Percentiles rank a stretch among this genome's conserved stretches.
Conservation (phyloP, 352 stramenopile species). For the Globisporangium viniferum region DNA sequence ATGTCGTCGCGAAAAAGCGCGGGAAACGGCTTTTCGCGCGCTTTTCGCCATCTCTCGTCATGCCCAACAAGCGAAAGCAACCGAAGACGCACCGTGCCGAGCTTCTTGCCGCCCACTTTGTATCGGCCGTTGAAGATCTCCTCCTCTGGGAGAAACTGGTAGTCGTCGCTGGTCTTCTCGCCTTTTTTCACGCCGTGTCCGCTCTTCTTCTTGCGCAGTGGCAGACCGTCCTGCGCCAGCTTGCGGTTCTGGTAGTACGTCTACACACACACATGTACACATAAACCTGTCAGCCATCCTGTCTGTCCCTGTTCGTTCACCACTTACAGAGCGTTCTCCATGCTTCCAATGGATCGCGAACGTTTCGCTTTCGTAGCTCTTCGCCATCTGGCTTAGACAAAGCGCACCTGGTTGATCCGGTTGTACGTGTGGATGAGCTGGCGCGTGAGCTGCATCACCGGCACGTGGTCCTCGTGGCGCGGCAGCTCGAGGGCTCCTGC, state of each 20-base stretch:
- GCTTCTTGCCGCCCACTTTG: slow-evolving; percentile 54
- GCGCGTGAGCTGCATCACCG: slow-evolving; percentile 83
- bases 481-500: slow-evolving; percentile 8
- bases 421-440: slow-evolving; percentile 97
- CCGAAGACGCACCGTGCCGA: slow-evolving; percentile 52
- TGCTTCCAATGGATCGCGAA: neutral
- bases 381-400: slow-evolving; percentile 5
- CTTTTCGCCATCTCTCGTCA: neutral
- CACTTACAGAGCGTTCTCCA: neutral
- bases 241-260: slow-evolving; percentile 84
- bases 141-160: slow-evolving; percentile 55
- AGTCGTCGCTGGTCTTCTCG: slow-evolving; percentile 34
- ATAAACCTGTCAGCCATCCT: slow-evolving; percentile 1
- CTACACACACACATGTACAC: slow-evolving; percentile 26
- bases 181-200: slow-evolving; percentile 25
- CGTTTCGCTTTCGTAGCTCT: slow-evolving; percentile 5
- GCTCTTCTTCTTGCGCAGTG: slow-evolving; percentile 63
- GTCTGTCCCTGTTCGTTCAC: too few relatives aligned
- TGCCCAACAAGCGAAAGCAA: neutral
- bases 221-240: slow-evolving; percentile 38
- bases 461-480: slow-evolving; percentile 35
- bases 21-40: slow-evolving; percentile 7
- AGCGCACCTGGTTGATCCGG: slow-evolving; percentile 91
- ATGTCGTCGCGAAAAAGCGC: neutral
- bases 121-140: slow-evolving; percentile 83